Base-by-base conservation (phyloP, 805 yeast genomes). In the Lachancea sp. region DNA sequence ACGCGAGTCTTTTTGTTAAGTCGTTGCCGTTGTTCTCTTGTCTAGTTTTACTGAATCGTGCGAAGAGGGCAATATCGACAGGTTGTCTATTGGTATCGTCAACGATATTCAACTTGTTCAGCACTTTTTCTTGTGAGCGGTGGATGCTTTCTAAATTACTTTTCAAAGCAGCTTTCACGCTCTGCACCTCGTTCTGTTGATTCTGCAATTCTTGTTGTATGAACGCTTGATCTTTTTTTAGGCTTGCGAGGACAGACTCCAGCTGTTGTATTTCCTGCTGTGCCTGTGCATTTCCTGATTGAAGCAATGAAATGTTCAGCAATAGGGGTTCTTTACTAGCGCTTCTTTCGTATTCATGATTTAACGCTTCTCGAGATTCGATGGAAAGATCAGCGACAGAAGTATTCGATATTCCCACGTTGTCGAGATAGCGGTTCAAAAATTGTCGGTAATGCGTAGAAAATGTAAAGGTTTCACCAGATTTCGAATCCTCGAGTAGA, bases 181-280 rank as follows among this genome's bases (percentile, higher is more conserved):
- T 44, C 33, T 50, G 48, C 32, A 58, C 46, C 35, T 47, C 49
- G 3, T 41, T 40, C 3, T 36, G 37, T 15, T 52, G 53, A n/a
- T 36, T 36, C 38, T 41, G 49, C 22, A 55, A 36, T 43, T 63
- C 66, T 10, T 46, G 49, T 12, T 50, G 46, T 3, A 63, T 38
- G 33, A 63, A 59, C 8, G 38, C 43, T 22, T 49, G 44, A 40
- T 63, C 65, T 34, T 58, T 59, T n/a, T 48, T 47, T 31, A 54
- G 48, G 10, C 53, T 50, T 5, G 49, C 45, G 13, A 63, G 39
- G 27, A 59, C 36, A 3, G 54, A 40, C 33, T 56, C 52, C 19
- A 62, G 36, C 36, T 51, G 47, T 8, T 46, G 49, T 15, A 60
- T 55, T 29, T 58, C 59, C 5, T 44, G 46, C 7, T 45, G 35